These are phyloP conservation scores for Zygosaccharomyces gambellarensis DNA, from an alignment of 805 yeast species.

Conservation along the genomic window DNA sequence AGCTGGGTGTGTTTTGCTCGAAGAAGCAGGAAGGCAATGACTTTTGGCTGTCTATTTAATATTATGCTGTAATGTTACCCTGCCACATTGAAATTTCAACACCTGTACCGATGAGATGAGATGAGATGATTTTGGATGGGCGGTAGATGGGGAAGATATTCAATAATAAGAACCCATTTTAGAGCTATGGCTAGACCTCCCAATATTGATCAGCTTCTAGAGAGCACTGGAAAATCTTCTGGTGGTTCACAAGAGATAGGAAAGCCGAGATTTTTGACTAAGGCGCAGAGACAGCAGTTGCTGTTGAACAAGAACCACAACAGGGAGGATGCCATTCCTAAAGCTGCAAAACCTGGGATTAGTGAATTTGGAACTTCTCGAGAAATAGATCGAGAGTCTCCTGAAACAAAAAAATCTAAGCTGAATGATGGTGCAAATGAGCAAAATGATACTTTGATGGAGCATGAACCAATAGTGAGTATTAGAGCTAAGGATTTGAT, in stretches of 20 bases:
- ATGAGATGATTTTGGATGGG: background rate
- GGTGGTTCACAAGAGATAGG: conserved; percentile 11
- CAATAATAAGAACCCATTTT: background rate
- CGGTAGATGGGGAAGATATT: no score
- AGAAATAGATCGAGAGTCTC: conserved; percentile 1
- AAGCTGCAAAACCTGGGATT: background rate
- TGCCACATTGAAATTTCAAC: background rate
- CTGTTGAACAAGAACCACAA: conserved; percentile 12
- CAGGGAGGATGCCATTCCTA: background rate
- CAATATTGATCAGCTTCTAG: conserved; percentile 37
- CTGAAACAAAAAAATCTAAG: conserved; percentile 22
- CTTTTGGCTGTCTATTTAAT: background rate
- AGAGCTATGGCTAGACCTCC: conserved; percentile 33
- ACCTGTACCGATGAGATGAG: background rate
- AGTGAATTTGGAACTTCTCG: conserved; percentile 12
- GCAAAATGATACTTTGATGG: conserved; percentile 58
- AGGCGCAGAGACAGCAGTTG: conserved; percentile 40
- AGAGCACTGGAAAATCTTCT: conserved; percentile 6
- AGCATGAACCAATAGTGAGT: conserved; percentile 41
- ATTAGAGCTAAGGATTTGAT: conserved; percentile 16
- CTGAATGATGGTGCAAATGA: conserved; percentile 68
- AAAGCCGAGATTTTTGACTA: conserved; percentile 44
- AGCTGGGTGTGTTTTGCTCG: background rate
- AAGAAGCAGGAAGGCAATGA: background rate
- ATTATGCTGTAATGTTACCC: background rate